Conservation (phyloP, 495 filamentous ascomycete genomes). For the Aspergillus sclerotiicarbonarius region DNA sequence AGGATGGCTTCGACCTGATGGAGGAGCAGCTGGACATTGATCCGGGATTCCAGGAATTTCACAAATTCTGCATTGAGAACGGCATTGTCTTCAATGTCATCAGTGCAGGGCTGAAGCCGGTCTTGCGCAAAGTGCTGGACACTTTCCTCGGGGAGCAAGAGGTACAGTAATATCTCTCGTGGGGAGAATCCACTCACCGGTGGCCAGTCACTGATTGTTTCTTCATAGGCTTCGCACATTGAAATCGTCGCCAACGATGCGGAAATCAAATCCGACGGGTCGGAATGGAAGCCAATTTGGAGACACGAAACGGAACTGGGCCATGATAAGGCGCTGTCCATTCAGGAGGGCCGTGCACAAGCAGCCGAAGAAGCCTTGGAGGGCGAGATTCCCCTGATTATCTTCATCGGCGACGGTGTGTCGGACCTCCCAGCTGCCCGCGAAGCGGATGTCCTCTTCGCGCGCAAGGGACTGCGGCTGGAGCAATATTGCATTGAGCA, state of each 20-base stretch:
- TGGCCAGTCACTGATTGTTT: neutral
- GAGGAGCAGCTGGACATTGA: constrained; percentile 62
- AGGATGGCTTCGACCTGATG: constrained; percentile 73
- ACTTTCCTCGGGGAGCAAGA: constrained; percentile 62
- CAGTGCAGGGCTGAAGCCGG: constrained; percentile 67
- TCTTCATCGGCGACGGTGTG: constrained; percentile 79
- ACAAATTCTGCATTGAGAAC: constrained; percentile 62
- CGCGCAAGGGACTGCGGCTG: constrained; percentile 62
- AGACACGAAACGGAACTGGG: constrained; percentile 64
- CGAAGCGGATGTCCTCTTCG: constrained; percentile 76
- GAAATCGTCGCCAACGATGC: constrained; percentile 74
- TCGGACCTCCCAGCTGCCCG: constrained; percentile 71
- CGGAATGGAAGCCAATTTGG: constrained; percentile 69
- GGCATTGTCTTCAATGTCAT: constrained; percentile 73
- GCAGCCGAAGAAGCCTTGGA: constrained; percentile 55
- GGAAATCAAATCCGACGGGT: constrained; percentile 55
- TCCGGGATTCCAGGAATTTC: constrained; percentile 63
- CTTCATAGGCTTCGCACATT: constrained; percentile 51
- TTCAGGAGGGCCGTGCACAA: constrained; percentile 56
- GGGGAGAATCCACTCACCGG: too few species aligned
- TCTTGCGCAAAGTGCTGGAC: constrained; percentile 61
- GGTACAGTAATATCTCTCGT: constrained; percentile 23
- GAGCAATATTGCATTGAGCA: constrained; percentile 71
- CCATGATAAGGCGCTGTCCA: constrained; percentile 68
- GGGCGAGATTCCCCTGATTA: constrained; percentile 64